Evolutionary conservation across 2,329 filamentous ascomycete genomes (phyloP).

Genomic region (Ophiognomonia clavigignenti-juglandacearum): DNA sequence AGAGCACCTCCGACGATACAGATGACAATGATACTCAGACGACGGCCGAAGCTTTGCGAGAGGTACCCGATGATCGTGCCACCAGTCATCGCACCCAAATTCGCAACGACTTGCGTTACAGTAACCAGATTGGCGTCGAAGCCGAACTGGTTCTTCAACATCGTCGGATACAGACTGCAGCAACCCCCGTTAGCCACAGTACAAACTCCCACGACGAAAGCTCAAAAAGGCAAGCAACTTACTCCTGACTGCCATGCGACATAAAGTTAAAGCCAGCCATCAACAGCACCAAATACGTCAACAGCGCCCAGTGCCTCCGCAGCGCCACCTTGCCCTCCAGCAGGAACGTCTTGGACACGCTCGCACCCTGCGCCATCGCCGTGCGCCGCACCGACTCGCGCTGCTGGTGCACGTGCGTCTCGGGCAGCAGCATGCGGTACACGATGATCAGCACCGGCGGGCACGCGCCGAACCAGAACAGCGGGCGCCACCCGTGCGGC

Average conservation of each 20-base stretch:
- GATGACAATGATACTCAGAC: conserved; percentile 63
- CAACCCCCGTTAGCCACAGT: background rate
- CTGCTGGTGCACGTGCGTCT: conserved; percentile 69
- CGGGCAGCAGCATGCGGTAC: conserved; percentile 72
- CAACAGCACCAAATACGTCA: conserved; percentile 76
- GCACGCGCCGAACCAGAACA: conserved; percentile 85
- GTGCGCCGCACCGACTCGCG: conserved; percentile 55
- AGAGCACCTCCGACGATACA: conserved; percentile 66
- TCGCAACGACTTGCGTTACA: conserved; percentile 67
- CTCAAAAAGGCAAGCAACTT: background rate
- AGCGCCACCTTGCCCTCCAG: conserved; percentile 74
- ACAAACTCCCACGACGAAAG: no score
- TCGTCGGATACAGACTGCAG: conserved; percentile 48
- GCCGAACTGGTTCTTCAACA: conserved; percentile 51
- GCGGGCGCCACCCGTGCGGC: conserved; percentile 72
- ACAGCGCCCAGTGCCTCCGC: conserved; percentile 72
- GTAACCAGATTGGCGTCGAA: conserved; percentile 55
- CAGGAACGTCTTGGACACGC: conserved; percentile 63
- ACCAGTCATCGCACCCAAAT: conserved; percentile 65
- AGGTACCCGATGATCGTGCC: conserved; percentile 63
- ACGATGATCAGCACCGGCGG: conserved; percentile 77
- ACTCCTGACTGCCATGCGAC: conserved; percentile 67
- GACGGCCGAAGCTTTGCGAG: conserved; percentile 64
- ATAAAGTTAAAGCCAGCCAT: conserved; percentile 95
- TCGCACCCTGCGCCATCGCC: conserved; percentile 24